A percentile compares a stretch with the other conserved stretches of the same genome.
These are phyloP conservation scores for Aphanomyces astaci DNA, from an alignment of 352 stramenopile genomes.

Conservation along the genomic window DNA sequence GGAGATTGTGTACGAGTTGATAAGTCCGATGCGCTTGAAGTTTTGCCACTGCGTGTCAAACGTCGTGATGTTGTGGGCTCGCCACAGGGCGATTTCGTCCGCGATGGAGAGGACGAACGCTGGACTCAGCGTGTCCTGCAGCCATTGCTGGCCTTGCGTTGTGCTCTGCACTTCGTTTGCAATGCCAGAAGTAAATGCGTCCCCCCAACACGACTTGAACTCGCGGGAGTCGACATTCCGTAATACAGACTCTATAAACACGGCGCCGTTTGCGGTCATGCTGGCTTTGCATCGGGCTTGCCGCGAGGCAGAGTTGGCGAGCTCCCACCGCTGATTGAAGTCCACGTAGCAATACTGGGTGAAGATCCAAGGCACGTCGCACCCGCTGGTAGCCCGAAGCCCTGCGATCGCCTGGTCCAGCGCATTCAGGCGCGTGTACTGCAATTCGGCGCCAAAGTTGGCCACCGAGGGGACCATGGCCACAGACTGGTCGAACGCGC, in stretches of 20 bases:
- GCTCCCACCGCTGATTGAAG: neutral
- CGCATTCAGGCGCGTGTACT: conserved; percentile 1
- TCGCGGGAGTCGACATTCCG: neutral
- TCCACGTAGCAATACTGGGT: conserved; percentile 18
- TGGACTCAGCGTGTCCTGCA: neutral
- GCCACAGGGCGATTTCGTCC: neutral
- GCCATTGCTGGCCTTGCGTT: neutral
- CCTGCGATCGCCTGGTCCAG: neutral
- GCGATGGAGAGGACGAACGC: neutral
- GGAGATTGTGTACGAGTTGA: neutral
- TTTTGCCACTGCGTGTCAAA: conserved; percentile 18
- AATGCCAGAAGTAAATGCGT: neutral
- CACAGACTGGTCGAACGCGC: neutral
- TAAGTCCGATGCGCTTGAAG: conserved; percentile 3
- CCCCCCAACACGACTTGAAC: neutral
- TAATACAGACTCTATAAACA: conserved; percentile 16
- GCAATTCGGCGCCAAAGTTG: neutral
- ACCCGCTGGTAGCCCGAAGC: neutral
- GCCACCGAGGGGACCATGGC: neutral
- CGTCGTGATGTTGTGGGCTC: neutral
- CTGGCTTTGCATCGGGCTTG: neutral
- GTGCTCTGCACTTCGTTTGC: neutral
- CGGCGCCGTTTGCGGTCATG: neutral
- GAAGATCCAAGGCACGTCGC: conserved; percentile 12
- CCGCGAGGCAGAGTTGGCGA: neutral